Percentiles rank a stretch among this genome's conserved stretches.
Conservation (phyloP, 345 rosid species). For the Melastoma malabathricum region DNA sequence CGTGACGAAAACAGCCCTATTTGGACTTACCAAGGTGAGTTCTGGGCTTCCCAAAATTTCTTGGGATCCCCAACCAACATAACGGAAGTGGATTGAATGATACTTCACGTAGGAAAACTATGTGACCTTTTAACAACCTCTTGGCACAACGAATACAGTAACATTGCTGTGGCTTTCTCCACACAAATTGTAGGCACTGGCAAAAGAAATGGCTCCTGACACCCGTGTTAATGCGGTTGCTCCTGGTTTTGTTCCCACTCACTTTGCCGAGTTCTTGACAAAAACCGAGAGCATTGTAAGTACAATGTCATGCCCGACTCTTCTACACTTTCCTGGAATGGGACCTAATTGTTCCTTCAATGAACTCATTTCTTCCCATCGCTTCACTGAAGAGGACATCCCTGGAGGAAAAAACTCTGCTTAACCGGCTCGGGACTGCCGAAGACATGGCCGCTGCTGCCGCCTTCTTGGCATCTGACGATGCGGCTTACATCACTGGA, state of each 20-base stretch:
- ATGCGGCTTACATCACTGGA: constrained; percentile 63
- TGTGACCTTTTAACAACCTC: no score
- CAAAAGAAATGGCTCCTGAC: constrained; percentile 68
- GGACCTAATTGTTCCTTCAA: background rate
- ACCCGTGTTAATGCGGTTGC: constrained; percentile 77
- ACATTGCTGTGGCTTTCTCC: background rate
- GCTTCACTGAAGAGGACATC: constrained; percentile 25
- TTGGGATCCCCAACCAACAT: no score
- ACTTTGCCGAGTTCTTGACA: constrained; percentile 49
- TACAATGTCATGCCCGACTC: background rate
- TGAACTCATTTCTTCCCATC: constrained; percentile 4
- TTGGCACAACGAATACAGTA: no score
- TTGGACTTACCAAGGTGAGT: constrained; percentile 76
- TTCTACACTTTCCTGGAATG: background rate
- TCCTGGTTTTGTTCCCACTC: constrained; percentile 90
- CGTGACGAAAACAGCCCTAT: constrained; percentile 85
- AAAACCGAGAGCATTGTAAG: constrained; percentile 35
- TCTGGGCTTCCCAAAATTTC: background rate
- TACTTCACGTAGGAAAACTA: no score
- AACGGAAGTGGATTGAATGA: no score
- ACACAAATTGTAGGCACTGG: constrained; percentile 50
- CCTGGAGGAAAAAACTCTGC: constrained; percentile 42
- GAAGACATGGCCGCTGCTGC: constrained; percentile 65
- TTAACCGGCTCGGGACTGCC: constrained; percentile 62
- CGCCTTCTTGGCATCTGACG: constrained; percentile 74